These are phyloP conservation scores for Hamigera avellanea DNA, from an alignment of 495 filamentous ascomycete genomes.

Conservation along the genomic window DNA sequence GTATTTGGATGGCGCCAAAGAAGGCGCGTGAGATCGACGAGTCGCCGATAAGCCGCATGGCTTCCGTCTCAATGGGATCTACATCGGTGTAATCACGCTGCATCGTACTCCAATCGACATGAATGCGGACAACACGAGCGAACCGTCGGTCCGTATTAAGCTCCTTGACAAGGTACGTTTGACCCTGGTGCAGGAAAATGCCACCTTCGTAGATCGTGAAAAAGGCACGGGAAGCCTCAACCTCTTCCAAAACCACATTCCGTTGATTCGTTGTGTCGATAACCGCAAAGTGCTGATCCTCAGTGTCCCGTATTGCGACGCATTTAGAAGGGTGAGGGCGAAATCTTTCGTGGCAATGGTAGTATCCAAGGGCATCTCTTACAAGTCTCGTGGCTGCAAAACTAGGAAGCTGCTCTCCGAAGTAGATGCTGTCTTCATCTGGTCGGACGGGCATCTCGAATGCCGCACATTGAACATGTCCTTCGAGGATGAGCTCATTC, in stretches of 20 bases:
- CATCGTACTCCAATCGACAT: constrained; percentile 89
- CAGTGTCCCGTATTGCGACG: constrained; percentile 84
- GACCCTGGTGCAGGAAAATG: constrained; percentile 93
- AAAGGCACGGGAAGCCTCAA: constrained; percentile 90
- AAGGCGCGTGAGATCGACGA: constrained; percentile 51
- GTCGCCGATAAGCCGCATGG: constrained; percentile 51
- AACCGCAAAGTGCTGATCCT: constrained; percentile 88
- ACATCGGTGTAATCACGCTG: constrained; percentile 94
- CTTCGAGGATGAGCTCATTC: constrained; percentile 84
- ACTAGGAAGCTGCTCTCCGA: constrained; percentile 59
- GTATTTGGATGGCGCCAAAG: constrained; percentile 74
- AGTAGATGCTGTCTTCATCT: constrained; percentile 65
- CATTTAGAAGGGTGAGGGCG: constrained; percentile 71
- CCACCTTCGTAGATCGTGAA: constrained; percentile 96
- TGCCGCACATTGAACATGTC: constrained; percentile 91
- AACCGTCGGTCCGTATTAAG: constrained; percentile 68
- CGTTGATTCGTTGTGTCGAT: constrained; percentile 74
- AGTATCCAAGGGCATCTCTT: constrained; percentile 68
- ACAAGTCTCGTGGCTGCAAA: constrained; percentile 66
- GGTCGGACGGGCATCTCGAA: constrained; percentile 86
- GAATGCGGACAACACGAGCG: constrained; percentile 65
- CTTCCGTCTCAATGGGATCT: constrained; percentile 82
- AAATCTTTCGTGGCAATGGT: constrained; percentile 81
- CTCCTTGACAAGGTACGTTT: constrained; percentile 82
- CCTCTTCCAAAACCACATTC: constrained; percentile 83